These are phyloP conservation scores for Mycosphaerella sp. DNA, from an alignment of 2,329 filamentous ascomycete species.

Conservation along the genomic window DNA sequence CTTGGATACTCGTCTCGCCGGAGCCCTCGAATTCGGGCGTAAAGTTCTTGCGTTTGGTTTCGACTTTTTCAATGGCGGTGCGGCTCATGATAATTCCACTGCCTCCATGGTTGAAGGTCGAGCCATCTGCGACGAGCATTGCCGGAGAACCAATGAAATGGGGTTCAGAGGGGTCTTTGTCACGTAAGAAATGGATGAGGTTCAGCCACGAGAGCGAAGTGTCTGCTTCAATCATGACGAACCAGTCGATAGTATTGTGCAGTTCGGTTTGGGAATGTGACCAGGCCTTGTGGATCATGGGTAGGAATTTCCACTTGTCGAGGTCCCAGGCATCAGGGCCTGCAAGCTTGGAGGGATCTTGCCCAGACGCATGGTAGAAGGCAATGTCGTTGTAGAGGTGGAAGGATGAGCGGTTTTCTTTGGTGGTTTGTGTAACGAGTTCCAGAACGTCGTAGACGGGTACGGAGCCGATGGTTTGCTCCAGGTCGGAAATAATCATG, in stretches of 20 bases:
- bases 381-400: conserved; percentile 30
- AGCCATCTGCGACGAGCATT: conserved; percentile 32
- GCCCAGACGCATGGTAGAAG: conserved; percentile 27
- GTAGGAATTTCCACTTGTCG: conserved; percentile 54
- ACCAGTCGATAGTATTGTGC: conserved; percentile 39
- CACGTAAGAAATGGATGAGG: conserved; percentile 41
- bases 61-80: conserved; percentile 14
- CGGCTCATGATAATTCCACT: conserved; percentile 26
- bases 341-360: conserved; percentile 27
- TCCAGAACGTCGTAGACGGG: conserved; percentile 30
- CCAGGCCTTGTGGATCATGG: conserved; percentile 49
- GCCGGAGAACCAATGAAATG: conserved; percentile 49
- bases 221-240: conserved; percentile 49
- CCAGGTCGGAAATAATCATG: conserved; percentile 49
- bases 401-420: conserved; percentile 32
- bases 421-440: conserved; percentile 22
- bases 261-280: conserved; percentile 34
- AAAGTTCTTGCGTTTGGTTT: conserved; percentile 3
- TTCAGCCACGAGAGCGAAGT: conserved; percentile 42
- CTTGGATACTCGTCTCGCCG: conserved; percentile 1
- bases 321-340: conserved; percentile 44
- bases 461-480: conserved; percentile 40
- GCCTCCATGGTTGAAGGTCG: conserved; percentile 23
- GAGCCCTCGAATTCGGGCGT: background rate
- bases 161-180: conserved; percentile 38